Evolutionary conservation across 1,284 basidiomycete species (phyloP).

Genomic region (Tilletia caries): DNA sequence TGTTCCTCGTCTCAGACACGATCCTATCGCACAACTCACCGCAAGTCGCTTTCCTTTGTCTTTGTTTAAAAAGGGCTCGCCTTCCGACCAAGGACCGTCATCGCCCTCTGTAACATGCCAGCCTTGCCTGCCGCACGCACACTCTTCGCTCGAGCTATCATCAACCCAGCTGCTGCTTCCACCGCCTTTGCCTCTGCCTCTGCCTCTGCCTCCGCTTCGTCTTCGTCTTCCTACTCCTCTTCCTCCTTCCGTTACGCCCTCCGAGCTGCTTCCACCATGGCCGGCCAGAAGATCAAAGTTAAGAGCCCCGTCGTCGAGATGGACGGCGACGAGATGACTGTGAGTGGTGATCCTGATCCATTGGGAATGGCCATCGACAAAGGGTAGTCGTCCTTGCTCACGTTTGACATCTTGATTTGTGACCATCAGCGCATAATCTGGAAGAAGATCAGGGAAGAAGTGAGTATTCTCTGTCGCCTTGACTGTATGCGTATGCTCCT

Average conservation of each 20-base stretch:
- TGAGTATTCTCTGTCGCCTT: slow-evolving; percentile 53
- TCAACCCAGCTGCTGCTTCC: not conserved
- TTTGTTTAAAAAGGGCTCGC: too few relatives aligned
- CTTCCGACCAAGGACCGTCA: too few relatives aligned
- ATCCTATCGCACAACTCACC: too few relatives aligned
- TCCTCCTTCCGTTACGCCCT: not conserved
- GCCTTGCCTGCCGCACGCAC: slow-evolving; percentile 9
- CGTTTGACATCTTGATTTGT: not conserved
- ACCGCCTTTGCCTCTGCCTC: not conserved
- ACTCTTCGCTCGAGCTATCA: slow-evolving; percentile 8
- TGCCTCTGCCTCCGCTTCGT: not conserved
- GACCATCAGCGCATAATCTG: slow-evolving; percentile 61
- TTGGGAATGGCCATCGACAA: not conserved
- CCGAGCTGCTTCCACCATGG: slow-evolving; percentile 13
- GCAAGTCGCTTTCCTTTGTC: too few relatives aligned
- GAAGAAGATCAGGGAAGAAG: slow-evolving; percentile 97
- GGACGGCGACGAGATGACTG: slow-evolving; percentile 54
- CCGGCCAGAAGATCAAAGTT: slow-evolving; percentile 65
- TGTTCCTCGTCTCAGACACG: too few relatives aligned
- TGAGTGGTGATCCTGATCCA: slow-evolving; percentile 12
- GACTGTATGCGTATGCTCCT: not conserved
- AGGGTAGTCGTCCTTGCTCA: not conserved
- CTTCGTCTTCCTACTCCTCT: not conserved
- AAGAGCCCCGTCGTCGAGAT: slow-evolving; percentile 91
- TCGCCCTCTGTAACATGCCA: not conserved